Base-by-base conservation (phyloP, 2,329 filamentous ascomycete species). In the Pyrenophora tritici-repentis region DNA sequence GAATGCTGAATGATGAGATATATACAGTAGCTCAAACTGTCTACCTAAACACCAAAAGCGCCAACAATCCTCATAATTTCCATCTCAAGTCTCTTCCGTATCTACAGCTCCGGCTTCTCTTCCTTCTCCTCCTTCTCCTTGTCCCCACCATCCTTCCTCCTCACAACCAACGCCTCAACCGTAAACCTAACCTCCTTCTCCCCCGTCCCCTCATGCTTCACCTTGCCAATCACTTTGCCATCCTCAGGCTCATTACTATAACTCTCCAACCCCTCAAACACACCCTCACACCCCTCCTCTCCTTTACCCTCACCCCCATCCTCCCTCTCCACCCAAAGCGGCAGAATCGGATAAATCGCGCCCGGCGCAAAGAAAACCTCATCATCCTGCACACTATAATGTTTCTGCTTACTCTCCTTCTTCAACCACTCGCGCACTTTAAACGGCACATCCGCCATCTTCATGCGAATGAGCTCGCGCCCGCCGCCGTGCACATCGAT, bases 351-450 rank as follows among this genome's bases (percentile, higher is more conserved):
- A 50, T 83, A 82, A 8, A 83, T 58, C 8, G 80, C 80, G 0
- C 80, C 81, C 0, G 81, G 80, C 14, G 80, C 79, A 62, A 83
- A 83, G 24, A 82, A 74, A n/a, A 77, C 76, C 2, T 79, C 65
- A 51, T 74, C 77, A 12, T 74, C 69, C 36, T 74, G 67, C 36
- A 79, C 71, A 54, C 73, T 73, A 26, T 71, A 73, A 14, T 74
- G 71, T 2, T 70, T 67, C 20, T 74, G 70, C 39, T 70, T 68
- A 45, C 76, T 75, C 57, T 79, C 71, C 33, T 69, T 68, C 62
- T 79, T 76, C 38, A 83, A 75, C 81, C 80, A 83, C 62, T 76
- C 71, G 9, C 62, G 46, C 37, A 66, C 59, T 32, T 75, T 73
- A 17, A 75, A 55, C 9, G 79, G 80, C 24, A 82, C 48, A 5